phyloP scores from a whole-genome alignment of 2,329 filamentous ascomycete genomes.

The Nigrograna mackinnonii region DNA sequence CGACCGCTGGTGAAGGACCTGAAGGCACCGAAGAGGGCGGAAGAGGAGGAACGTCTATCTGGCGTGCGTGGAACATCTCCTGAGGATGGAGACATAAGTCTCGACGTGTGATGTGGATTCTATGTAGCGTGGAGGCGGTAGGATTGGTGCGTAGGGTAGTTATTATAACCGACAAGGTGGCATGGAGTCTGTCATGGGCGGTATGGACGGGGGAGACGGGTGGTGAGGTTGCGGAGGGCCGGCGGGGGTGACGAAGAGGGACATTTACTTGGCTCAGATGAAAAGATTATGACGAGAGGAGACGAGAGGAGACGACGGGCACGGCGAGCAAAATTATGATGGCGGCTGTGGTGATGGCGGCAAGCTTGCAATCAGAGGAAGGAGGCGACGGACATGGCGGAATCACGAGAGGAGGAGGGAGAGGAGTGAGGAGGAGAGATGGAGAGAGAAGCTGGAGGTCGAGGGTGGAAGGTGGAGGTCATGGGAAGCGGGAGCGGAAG shows the following conservation, averaged over 20 bases:
- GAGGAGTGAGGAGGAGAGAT: neutral
- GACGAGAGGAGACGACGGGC: slow-evolving; percentile 1
- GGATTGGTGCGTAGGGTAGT: neutral
- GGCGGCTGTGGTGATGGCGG: slow-evolving; percentile 1
- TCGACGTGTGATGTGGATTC: neutral
- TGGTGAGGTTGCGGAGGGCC: neutral
- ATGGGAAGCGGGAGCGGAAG: neutral
- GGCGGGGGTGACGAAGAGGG: slow-evolving; percentile 18
- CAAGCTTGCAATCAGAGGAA: neutral
- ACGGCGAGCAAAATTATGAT: no score
- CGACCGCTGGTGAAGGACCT: slow-evolving; percentile 38
- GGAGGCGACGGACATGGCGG: no score
- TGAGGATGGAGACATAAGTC: slow-evolving; percentile 42
- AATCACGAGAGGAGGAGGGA: neutral
- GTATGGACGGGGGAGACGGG: slow-evolving; percentile 7
- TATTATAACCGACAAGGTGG: neutral
- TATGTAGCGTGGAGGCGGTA: neutral
- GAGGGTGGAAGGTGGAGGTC: slow-evolving; percentile 4
- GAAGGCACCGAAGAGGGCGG: slow-evolving; percentile 42
- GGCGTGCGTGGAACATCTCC: slow-evolving; percentile 41
- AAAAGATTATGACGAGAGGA: neutral
- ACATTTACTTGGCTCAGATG: slow-evolving; percentile 11
- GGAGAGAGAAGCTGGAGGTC: neutral
- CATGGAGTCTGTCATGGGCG: slow-evolving; percentile 16
- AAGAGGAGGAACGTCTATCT: slow-evolving; percentile 42